Evolutionary conservation across 768 basidiomycete genomes (phyloP).

Genomic region (Pholiota molesta): DNA sequence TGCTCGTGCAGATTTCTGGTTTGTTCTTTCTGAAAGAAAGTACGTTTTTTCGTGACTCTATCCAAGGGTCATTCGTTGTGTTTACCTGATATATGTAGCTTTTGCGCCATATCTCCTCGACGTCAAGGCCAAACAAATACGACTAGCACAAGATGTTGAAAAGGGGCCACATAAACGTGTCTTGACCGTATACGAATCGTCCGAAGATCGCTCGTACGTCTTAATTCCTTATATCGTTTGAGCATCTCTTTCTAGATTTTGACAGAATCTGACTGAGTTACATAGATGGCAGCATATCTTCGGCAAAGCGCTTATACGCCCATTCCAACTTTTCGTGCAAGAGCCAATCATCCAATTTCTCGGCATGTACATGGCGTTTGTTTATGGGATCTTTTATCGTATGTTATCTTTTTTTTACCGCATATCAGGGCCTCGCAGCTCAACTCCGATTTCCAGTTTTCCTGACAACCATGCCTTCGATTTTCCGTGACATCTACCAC

Average conservation of each 20-base stretch:
- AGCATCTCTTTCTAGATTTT: not conserved
- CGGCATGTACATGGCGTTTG: constrained; percentile 68
- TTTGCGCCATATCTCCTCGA: not conserved
- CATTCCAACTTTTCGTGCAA: constrained; percentile 59
- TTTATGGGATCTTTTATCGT: constrained; percentile 68
- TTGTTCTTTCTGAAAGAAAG: constrained; percentile 66
- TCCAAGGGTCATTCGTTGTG: not conserved
- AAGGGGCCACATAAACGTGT: constrained; percentile 39
- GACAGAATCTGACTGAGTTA: not conserved
- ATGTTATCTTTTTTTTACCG: constrained; percentile 10
- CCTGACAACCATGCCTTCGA: constrained; percentile 63
- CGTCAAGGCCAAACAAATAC: not conserved
- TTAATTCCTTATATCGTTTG: not conserved
- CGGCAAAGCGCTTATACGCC: constrained; percentile 58
- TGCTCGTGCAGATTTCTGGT: constrained; percentile 54
- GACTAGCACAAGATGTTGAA: constrained; percentile 21
- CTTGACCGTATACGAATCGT: constrained; percentile 49
- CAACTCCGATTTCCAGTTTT: constrained; percentile 48
- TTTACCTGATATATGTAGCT: not conserved
- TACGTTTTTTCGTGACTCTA: constrained; percentile 31
- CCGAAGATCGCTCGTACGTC: constrained; percentile 46
- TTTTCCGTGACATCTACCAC: constrained; percentile 58
- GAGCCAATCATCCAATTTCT: constrained; percentile 75
- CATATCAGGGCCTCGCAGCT: not conserved
- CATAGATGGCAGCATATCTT: constrained; percentile 57